Evolutionary conservation across 2,329 filamentous ascomycete genomes (phyloP), one percentile per base, ranked within the genome.

Genomic region (Endocalyx cinctus): DNA sequence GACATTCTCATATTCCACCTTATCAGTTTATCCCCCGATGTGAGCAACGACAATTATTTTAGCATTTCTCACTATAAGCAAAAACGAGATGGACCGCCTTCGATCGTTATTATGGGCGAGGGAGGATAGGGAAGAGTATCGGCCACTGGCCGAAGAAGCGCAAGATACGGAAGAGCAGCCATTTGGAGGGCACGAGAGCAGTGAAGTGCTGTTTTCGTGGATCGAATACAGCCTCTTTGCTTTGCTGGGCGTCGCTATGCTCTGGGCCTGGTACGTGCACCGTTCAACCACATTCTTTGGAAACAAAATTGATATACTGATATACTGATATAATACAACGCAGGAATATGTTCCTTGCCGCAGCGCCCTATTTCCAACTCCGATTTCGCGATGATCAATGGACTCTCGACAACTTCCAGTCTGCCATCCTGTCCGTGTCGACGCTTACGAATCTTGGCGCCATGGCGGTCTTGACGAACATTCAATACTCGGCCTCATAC

Each of bases 281-380:
- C n/a, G n/a, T n/a, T n/a, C n/a, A n/a, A n/a, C n/a, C n/a, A n/a
- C n/a, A n/a, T n/a, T n/a, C n/a, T n/a, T n/a, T n/a, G n/a, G n/a
- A n/a, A n/a, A n/a, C n/a, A n/a, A n/a, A n/a, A n/a, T n/a, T n/a
- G n/a, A n/a, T n/a, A n/a, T n/a, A n/a, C n/a, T n/a, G n/a, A 27
- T 25, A 27, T 36, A 33, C 26, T 29, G 30, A 42, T 26, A 35
- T 27, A 34, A 17, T 39, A 16, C 17, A 15, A 26, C 18, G 12
- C 46, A 90, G 87, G 87, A 97, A 97, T 67, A 96, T 96, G 90
- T 96, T 97, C 60, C 77, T 97, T 48, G 90, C 92, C 28, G 88
- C 90, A 7, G 87, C 87, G 2, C 87, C 90, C 5, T 97, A 97
- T 68, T 96, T 97, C 64, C 80, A 89, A 52, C 72, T 70, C 31